Base-by-base conservation (phyloP, 257 asterid genomes). In the Orobanche coerulescens region DNA sequence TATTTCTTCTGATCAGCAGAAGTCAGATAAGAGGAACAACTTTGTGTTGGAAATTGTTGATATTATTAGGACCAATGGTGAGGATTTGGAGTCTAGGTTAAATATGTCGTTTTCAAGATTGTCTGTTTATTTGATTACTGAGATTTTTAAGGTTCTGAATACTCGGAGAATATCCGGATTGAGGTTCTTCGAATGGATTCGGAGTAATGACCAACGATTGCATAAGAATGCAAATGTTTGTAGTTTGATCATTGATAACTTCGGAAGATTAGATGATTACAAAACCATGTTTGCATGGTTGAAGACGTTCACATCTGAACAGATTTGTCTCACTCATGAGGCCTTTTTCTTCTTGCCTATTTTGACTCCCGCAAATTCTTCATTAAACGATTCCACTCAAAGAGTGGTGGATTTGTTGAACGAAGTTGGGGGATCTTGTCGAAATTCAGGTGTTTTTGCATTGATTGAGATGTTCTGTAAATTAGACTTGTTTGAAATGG, bases 201-300 rank as follows among this genome's bases (percentile, higher is more conserved):
- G 77, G 53, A 65, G 51, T 25, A 73, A 71, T 25, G 56, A 66
- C 22, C 82, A 75, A 10, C 75, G 64, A 61, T 67, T 82, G 36
- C 68, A 14, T 28, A 75, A 19, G 58, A 82, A 76, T 76, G 74
- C 85, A 22, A 52, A 56, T 22, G 42, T 79, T 62, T 82, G 90
- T 75, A 87, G 95, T 75, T 64, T 78, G 68, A 57, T 84, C 37
- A 73, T 90, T 13, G 78, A 77, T 75, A 87, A 90, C 56, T 58
- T 85, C 47, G 97, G 97, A 58, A 76, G 80, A 71, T 70, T 87
- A 61, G 86, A 68, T 62, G 97, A 86, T 73, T 83, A 73, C 69
- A 69, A 75, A 54, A 75, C 82, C 61, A 84, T 87, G 93, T 52
- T 16, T 26, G 51, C 18, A 20, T 76, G 74, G 76, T 65, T 84